Base-by-base conservation (phyloP, 1,284 basidiomycete genomes). In the Thecaphora thlaspeos region DNA sequence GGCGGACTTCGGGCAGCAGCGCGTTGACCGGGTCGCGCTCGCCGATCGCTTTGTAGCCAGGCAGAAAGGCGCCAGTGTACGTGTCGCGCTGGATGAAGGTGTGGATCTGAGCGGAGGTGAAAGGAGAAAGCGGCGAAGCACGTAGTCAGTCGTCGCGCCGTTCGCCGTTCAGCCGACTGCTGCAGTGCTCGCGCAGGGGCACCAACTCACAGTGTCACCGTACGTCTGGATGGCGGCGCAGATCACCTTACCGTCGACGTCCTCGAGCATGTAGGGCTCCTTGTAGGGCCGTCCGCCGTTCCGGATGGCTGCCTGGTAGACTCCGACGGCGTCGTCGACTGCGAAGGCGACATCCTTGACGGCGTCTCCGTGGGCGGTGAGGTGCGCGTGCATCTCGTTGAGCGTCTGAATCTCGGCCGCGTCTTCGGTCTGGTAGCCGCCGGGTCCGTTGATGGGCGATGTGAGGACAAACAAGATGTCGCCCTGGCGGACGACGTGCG, bases 401-500 rank as follows among this genome's bases (percentile, higher is more conserved):
- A 40, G 38, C 26, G 24, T 23, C 41, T 43, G 41, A 10, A 26
- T 12, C 41, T 43, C 41, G 8, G 41, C 23, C 22, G 5, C 41
- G 15, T 21, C 38, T 4, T 40, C 18, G n/a, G 38, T 40, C 38
- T 40, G 38, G 38, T 19, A 19, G n/a, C 18, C n/a, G n/a, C 19
- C 38, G 4, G 38, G 38, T 3, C 38, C 38, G 15, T 40, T 40
- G 22, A 43, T 43, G 23, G 41, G 39, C 9, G 41, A 24, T 12
- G 40, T 30, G 30, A 44, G 46, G 51, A 42, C 36, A 34, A 55
- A 55, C 17, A 30, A 37, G 37, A 48, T 39, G n/a, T 54, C 24
- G 1, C 46, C 46, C 19, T 55, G 50, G 2, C 46, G 32, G 24
- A 55, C 50, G 17, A 55, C 53, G 40, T 55, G 50, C 12, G 53